Evolutionary conservation across 176 grass and related monocot species (phyloP).

Genomic region (Luzula sylvatica): DNA sequence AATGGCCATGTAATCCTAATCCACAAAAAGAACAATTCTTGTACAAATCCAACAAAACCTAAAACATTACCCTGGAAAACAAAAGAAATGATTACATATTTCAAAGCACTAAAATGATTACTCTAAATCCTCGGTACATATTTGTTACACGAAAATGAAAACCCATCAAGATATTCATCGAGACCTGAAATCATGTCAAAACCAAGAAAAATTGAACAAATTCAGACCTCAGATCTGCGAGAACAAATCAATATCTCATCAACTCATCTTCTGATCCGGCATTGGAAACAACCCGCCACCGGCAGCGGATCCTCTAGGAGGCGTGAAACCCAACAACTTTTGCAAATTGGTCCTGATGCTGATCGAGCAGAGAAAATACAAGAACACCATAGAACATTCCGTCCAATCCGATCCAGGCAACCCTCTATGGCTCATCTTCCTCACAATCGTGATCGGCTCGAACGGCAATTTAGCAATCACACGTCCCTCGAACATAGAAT

Average conservation of each 20-base stretch:
- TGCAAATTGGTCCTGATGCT: slow-evolving; percentile 96
- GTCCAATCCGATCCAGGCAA: slow-evolving; percentile 70
- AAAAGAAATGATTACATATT: slow-evolving; percentile 2
- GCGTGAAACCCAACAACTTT: slow-evolving; percentile 82
- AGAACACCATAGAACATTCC: slow-evolving; percentile 98
- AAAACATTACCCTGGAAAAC: neutral
- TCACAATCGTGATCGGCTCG: slow-evolving; percentile 56
- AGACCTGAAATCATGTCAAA: neutral
- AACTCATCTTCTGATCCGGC: slow-evolving; percentile 85
- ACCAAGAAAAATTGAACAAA: neutral
- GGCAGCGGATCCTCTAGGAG: slow-evolving; percentile 51
- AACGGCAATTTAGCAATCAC: slow-evolving; percentile 79
- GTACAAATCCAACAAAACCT: neutral
- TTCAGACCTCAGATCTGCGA: slow-evolving; percentile 1
- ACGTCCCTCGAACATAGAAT: slow-evolving; percentile 92
- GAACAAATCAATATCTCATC: slow-evolving; percentile 18
- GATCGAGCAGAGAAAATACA: slow-evolving; percentile 99
- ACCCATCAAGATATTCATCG: no score
- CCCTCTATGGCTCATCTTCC: slow-evolving; percentile 96
- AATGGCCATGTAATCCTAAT: neutral
- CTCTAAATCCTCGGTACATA: neutral
- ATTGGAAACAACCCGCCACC: slow-evolving; percentile 71
- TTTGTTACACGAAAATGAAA: slow-evolving; percentile 7
- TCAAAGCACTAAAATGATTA: neutral
- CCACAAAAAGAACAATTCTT: neutral